Conservation (phyloP, 306 rosid genomes). For the Corylus heterophylla region DNA sequence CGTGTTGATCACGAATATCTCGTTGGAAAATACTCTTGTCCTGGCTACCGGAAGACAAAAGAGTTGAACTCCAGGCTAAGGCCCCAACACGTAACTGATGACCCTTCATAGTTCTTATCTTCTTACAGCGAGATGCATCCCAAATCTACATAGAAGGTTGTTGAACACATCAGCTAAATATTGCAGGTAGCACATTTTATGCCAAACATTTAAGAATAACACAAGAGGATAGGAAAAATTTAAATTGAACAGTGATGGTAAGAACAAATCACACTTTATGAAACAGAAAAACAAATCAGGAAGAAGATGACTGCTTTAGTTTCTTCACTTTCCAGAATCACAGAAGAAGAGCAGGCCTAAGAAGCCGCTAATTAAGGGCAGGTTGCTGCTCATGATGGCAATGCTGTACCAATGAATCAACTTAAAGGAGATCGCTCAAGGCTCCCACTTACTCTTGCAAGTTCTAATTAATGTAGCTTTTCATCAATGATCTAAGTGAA, state of each 20-base stretch:
- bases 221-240: not conserved
- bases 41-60: slow-evolving; percentile 83
- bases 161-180: slow-evolving; percentile 23
- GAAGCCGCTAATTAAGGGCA: not conserved
- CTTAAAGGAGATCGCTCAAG: not conserved
- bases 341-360: not conserved
- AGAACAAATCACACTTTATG: not conserved
- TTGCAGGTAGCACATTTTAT: slow-evolving; percentile 8
- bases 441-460: not conserved
- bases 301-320: slow-evolving; percentile 1
- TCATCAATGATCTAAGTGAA: not conserved
- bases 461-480: not conserved
- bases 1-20: slow-evolving; percentile 87
- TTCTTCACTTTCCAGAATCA: not conserved
- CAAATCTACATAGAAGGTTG: slow-evolving; percentile 61
- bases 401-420: not conserved
- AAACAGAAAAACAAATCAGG: slow-evolving; percentile 11
- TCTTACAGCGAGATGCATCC: slow-evolving; percentile 93
- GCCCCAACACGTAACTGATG: slow-evolving; percentile 82
- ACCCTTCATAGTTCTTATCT: slow-evolving; percentile 81
- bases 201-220: slow-evolving; percentile 1
- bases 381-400: not conserved
- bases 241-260: slow-evolving; percentile 22
- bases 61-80: slow-evolving; percentile 86
- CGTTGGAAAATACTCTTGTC: slow-evolving; percentile 89